Conservation (phyloP, 2,329 filamentous ascomycete genomes). For the Alternaria longipes region DNA sequence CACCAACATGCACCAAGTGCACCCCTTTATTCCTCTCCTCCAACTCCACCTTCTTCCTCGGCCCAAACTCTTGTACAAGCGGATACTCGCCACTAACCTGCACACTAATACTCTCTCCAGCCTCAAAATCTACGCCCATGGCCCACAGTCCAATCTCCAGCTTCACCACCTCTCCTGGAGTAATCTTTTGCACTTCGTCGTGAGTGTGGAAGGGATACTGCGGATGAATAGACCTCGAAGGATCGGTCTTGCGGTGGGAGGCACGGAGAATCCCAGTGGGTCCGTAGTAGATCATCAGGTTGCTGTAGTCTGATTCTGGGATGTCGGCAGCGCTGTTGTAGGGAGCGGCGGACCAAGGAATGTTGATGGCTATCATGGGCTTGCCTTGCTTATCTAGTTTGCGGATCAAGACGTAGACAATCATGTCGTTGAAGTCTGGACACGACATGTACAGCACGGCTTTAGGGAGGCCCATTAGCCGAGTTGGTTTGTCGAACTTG, state of each 20-base stretch:
- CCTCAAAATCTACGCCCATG: slow-evolving; percentile 57
- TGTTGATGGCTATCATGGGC: slow-evolving; percentile 54
- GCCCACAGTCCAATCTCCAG: slow-evolving; percentile 34
- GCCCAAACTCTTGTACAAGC: slow-evolving; percentile 17
- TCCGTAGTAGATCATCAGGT: slow-evolving; percentile 16
- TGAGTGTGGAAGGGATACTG: slow-evolving; percentile 51
- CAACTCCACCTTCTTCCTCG: slow-evolving; percentile 6
- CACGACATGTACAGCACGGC: slow-evolving; percentile 59
- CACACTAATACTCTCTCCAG: slow-evolving; percentile 18
- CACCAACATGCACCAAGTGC: slow-evolving; percentile 21
- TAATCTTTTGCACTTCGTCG: slow-evolving; percentile 52
- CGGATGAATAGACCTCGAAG: slow-evolving; percentile 23
- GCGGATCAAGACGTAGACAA: slow-evolving; percentile 27
- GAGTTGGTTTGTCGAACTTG: slow-evolving; percentile 52
- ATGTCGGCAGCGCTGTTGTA: slow-evolving; percentile 15
- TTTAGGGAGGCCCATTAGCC: slow-evolving; percentile 59
- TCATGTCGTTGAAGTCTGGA: slow-evolving; percentile 55
- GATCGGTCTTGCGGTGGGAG: slow-evolving; percentile 19
- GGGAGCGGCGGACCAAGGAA: slow-evolving; percentile 41
- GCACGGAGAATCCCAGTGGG: slow-evolving; percentile 27
- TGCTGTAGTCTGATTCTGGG: slow-evolving; percentile 16
- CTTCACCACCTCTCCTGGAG: slow-evolving; percentile 35
- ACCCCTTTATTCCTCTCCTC: slow-evolving; percentile 20
- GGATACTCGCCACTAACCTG: slow-evolving; percentile 18
- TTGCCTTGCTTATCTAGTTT: slow-evolving; percentile 48